phyloP scores from a whole-genome alignment of 345 rosid genomes.

The Eucalyptus marginata region DNA sequence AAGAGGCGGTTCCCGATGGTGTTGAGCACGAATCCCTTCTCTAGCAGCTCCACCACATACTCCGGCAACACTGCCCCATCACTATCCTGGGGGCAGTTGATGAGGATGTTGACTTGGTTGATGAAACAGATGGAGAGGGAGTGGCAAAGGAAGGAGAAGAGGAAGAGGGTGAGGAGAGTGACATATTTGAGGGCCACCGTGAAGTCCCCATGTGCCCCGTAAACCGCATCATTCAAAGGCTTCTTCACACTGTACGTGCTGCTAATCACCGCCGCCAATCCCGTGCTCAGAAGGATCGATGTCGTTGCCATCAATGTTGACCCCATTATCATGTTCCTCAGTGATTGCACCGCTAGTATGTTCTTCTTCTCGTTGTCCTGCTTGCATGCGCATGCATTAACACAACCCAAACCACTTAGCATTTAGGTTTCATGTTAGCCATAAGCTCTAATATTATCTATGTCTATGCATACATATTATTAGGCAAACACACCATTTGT shows the following conservation, averaged over 20 bases:
- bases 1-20: constrained; percentile 75
- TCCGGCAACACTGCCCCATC: constrained; percentile 19
- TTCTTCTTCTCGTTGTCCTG: constrained; percentile 96
- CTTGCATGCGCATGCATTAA: background rate
- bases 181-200: constrained; percentile 78
- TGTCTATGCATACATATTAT: background rate
- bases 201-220: constrained; percentile 82
- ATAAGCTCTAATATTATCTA: background rate
- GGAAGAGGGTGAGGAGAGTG: constrained; percentile 51
- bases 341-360: constrained; percentile 75
- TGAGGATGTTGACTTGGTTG: constrained; percentile 73
- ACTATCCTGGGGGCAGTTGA: constrained; percentile 44
- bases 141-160: constrained; percentile 82
- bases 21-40: constrained; percentile 62
- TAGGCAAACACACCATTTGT: background rate
- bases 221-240: constrained; percentile 61
- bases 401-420: background rate
- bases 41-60: constrained; percentile 48
- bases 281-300: constrained; percentile 69
- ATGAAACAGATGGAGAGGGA: constrained; percentile 64
- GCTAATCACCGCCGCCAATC: constrained; percentile 81
- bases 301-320: constrained; percentile 96
- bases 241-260: constrained; percentile 85
- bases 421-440: background rate
- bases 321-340: constrained; percentile 89